Evolutionary conservation across 2,329 filamentous ascomycete genomes (phyloP).

Genomic region (Furcasterigmium sp.): DNA sequence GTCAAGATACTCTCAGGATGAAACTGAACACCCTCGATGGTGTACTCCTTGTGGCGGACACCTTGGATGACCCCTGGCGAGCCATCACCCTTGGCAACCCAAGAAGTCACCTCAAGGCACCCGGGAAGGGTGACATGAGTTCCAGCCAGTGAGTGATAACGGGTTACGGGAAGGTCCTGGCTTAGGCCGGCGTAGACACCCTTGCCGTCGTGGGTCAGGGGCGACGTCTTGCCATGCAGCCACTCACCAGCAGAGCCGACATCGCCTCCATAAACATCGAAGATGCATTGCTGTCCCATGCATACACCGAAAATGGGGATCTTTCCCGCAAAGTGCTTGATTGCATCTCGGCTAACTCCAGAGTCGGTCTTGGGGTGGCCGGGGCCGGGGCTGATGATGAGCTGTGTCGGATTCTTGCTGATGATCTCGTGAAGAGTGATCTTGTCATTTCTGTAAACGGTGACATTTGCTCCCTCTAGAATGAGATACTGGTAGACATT

Average conservation of each 20-base stretch:
- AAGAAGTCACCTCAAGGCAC: conserved; percentile 84
- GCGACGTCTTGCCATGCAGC: conserved; percentile 93
- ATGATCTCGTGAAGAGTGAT: conserved; percentile 81
- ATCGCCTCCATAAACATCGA: conserved; percentile 84
- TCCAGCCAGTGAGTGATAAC: conserved; percentile 94
- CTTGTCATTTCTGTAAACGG: conserved; percentile 88
- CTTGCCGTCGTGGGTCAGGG: conserved; percentile 80
- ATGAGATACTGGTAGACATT: conserved; percentile 98
- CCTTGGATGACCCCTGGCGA: conserved; percentile 92
- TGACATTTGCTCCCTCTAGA: conserved; percentile 88
- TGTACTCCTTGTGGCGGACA: conserved; percentile 84
- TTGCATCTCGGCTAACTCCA: conserved; percentile 87
- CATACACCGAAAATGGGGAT: conserved; percentile 96
- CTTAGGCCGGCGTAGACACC: conserved; percentile 84
- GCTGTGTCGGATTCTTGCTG: conserved; percentile 78
- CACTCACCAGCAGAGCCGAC: conserved; percentile 94
- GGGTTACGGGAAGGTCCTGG: conserved; percentile 79
- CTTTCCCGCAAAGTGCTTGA: conserved; percentile 87
- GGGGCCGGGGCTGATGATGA: conserved; percentile 92
- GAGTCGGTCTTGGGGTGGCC: conserved; percentile 90
- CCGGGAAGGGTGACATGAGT: conserved; percentile 82
- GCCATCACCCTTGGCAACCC: conserved; percentile 72
- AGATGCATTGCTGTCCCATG: conserved; percentile 99
- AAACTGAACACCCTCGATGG: conserved; percentile 95
- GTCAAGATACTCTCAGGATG: conserved; percentile 97